Evolutionary conservation across 257 asterid genomes (phyloP), one percentile per base, ranked within the genome.

Genomic region (Knoxia roxburghii): DNA sequence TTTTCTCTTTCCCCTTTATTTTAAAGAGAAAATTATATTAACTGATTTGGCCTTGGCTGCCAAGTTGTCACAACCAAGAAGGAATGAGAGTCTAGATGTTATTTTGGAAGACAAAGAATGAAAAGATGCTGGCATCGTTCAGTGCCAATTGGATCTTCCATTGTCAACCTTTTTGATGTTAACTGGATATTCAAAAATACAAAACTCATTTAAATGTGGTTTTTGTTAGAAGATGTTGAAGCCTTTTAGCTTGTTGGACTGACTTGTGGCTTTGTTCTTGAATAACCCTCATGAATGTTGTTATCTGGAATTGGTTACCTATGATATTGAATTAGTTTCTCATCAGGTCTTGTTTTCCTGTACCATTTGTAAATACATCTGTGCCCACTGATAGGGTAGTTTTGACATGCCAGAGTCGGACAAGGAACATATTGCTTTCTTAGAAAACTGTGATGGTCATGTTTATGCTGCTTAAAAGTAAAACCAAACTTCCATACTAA

Each of bases 401-500:
- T 55, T 55, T 55, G 30, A 55, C 37, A 55, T 27, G 8, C 61
- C 14, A 4, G 18, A 53, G 13, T 23, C 12, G 32, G 33, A 50
- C n/a, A 46, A 50, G 8, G 6, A 6, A 17, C 26, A 50, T 52
- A 52, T 5, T 27, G 20, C 17, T 3, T 39, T 8, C 6, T 39
- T 39, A 39, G 45, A 39, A 39, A 39, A 39, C 59, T 53, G 20
- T 21, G 12, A 33, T 40, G 13, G n/a, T 23, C 11, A 35, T n/a
- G 50, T 61, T 61, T n/a, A 61, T 23, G 29, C n/a, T 39, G 65
- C 50, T 61, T 40, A 18, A 61, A 53, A 23, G 15, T 21, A n/a
- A 53, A 53, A 53, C 6, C 59, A 1, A 53, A 24, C 12, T 9
- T 17, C 59, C 59, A 53, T 53, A 24, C 13, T 24, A 23, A 24